Base-by-base conservation (phyloP, 2,329 filamentous ascomycete species). In the Colletotrichum acutatum region DNA sequence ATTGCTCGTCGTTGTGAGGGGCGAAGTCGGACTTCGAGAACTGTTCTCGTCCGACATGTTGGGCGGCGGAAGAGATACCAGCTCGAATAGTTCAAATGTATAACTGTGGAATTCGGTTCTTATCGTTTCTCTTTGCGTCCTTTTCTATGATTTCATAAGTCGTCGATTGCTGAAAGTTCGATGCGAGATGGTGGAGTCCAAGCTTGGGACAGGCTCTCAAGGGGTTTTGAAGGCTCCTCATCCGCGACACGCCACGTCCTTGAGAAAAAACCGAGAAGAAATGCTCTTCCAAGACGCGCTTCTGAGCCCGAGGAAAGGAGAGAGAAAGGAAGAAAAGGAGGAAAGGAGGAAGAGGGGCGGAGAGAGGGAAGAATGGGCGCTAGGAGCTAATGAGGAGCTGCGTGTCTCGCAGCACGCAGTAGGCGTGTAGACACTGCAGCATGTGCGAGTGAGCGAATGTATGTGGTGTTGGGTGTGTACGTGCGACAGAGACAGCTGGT, bases 1-100 rank as follows among this genome's bases (percentile, higher is more conserved):
- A 14, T 72, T 72, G 54, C 70, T 72, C 26, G 66, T 60, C 59
- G 70, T 56, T 54, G 70, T 70, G 26, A 65, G 49, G 56, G 68
- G 71, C 56, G 71, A 66, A 49, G 30, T 72, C 56, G 71, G 71
- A 52, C 68, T 74, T 52, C 71, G 71, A 4, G 71, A 53, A 26
- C 57, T 56, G 46, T 73, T 73, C 61, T 74, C 71, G 68, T 74
- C 71, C 34, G 71, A 74, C 71, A 74, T 74, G 71, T 34, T 53
- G 54, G 54, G 46, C 32, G 16, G 9, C 9, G 24, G 37, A 14
- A 14, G 12, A 19, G 63, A 5, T 12, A 42, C 24, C 53, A n/a
- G 24, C 14, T 14, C 28, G 28, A 26, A 9, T 19, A 22, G 9
- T 32, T 37, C 32, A 9, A 7, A 26, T n/a, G 61, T 37, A 30